Percentiles rank a stretch among this genome's conserved stretches.
Conservation (phyloP, 768 basidiomycete genomes). For the Termitomyces bulborhizus region DNA sequence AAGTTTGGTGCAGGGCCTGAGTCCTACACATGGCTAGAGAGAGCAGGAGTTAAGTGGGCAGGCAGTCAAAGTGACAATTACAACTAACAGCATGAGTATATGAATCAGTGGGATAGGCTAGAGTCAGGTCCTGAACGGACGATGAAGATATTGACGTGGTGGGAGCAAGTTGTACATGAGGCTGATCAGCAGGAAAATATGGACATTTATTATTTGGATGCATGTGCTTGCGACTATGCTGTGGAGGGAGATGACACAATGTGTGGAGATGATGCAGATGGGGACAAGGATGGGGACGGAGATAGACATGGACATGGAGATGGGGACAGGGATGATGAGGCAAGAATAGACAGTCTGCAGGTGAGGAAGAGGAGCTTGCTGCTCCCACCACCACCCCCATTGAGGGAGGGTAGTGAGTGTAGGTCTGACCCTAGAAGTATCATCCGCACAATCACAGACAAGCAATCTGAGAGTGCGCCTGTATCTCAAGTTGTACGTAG, state of each 20-base stretch:
- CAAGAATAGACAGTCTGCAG: not conserved
- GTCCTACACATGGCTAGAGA: slow-evolving; percentile 8
- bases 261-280: slow-evolving; percentile 10
- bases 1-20: slow-evolving; percentile 20
- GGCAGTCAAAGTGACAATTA: slow-evolving; percentile 5
- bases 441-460: slow-evolving; percentile 12
- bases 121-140: slow-evolving; percentile 46
- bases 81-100: slow-evolving; percentile 4
- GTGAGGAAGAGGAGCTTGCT: slow-evolving; percentile 1
- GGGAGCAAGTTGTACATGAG: slow-evolving; percentile 44
- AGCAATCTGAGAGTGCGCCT: slow-evolving; percentile 2
- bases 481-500: not conserved
- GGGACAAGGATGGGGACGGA: slow-evolving; percentile 16
- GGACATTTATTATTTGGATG: slow-evolving; percentile 40
- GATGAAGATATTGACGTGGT: slow-evolving; percentile 51
- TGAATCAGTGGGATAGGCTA: slow-evolving; percentile 19
- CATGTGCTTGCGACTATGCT: slow-evolving; percentile 28
- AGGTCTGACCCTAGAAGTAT: slow-evolving; percentile 4
- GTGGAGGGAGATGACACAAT: slow-evolving; percentile 2
- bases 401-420: not conserved
- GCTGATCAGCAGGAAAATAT: slow-evolving; percentile 29
- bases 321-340: not conserved
- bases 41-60: slow-evolving; percentile 12
- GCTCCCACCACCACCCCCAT: slow-evolving; percentile 1
- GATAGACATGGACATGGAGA: slow-evolving; percentile 6